Base-by-base conservation (phyloP, 176 grass and related monocot genomes). In the Cymbopogon citratus region DNA sequence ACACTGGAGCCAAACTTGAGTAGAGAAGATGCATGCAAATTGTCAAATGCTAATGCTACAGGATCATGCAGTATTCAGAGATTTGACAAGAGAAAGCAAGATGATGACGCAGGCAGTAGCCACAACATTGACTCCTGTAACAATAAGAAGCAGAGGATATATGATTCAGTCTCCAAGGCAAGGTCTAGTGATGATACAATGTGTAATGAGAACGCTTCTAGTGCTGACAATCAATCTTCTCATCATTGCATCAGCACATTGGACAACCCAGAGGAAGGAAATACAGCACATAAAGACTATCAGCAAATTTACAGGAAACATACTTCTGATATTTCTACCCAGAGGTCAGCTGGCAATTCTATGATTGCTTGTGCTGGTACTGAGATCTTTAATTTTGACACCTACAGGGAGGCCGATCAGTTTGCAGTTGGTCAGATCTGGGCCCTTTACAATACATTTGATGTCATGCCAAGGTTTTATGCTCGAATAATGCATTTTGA, bases 401-500 rank as follows among this genome's bases (percentile, higher is more conserved):
- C 89, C 70, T 57, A 79, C 11, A 97, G 92, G 80, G 83, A 87
- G 69, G 63, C 49, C 70, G 83, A 16, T 74, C 33, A 83, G 80
- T 94, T 97, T 85, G 46, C 33, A 46, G 83, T 84, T 66, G 87
- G 86, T 82, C 90, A 97, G 85, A 92, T 97, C 54, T 94, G 92
- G 94, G 87, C 94, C 74, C 69, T 94, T 73, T 97, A 97, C 74
- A 92, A 97, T 86, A 83, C 85, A 62, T 46, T 85, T 70, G 94
- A 97, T 74, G 88, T 78, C 45, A 97, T 97, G 92, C 92, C 94
- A 76, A 91, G 94, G 44, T 92, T 85, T 80, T 97, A 94, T 89
- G 94, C 87, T 77, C 74, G 49, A 72, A 94, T 97, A 76, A 83
- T 85, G 52, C 57, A 80, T 66, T 71, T 85, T 29, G 70, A 74